Conservation (phyloP, 495 filamentous ascomycete genomes). For the Penicillium paradoxum region DNA sequence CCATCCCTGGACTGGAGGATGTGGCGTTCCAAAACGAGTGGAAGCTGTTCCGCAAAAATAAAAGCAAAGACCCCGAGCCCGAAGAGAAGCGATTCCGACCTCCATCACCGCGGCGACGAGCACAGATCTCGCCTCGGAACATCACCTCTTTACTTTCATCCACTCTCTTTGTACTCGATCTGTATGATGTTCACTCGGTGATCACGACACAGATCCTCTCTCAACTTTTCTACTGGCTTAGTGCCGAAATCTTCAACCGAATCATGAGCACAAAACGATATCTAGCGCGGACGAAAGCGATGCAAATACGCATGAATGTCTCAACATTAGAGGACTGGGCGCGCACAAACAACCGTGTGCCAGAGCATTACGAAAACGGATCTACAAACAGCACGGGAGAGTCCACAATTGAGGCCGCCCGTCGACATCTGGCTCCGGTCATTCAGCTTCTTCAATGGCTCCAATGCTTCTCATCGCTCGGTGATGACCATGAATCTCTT, state of each 20-base stretch:
- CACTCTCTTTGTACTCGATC: constrained; percentile 92
- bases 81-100: constrained; percentile 89
- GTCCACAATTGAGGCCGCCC: constrained; percentile 72
- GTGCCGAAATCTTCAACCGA: constrained; percentile 95
- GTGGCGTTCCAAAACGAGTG: constrained; percentile 97
- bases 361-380: constrained; percentile 93
- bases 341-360: constrained; percentile 82
- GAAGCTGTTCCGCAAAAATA: constrained; percentile 93
- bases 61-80: constrained; percentile 74
- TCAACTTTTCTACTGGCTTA: constrained; percentile 94
- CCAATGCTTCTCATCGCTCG: constrained; percentile 92
- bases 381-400: constrained; percentile 84
- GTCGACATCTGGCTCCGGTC: constrained; percentile 79
- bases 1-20: constrained; percentile 94
- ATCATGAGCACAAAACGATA: constrained; percentile 95
- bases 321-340: constrained; percentile 96
- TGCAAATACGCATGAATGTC: constrained; percentile 99
- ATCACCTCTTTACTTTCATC: constrained; percentile 96
- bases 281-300: constrained; percentile 92
- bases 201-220: constrained; percentile 89
- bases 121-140: constrained; percentile 87
- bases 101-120: constrained; percentile 89
- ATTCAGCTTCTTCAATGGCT: constrained; percentile 97
- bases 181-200: constrained; percentile 98
- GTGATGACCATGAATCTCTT: constrained; percentile 85